phyloP scores from a whole-genome alignment of 345 rosid species.

The Punica granatum region DNA sequence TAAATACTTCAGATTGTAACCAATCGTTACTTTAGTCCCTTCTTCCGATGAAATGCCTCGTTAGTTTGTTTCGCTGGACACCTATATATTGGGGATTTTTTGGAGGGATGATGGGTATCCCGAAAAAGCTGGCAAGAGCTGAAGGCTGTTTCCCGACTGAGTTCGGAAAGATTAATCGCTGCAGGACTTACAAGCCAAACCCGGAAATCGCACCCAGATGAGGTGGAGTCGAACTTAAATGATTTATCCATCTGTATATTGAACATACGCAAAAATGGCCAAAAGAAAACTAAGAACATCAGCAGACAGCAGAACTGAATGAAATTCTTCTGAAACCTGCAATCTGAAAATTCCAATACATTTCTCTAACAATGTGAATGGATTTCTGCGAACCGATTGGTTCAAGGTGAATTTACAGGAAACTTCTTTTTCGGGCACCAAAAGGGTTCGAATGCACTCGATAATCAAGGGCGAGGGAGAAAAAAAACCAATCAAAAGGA shows the following conservation, averaged over 20 bases:
- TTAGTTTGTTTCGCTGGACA: not conserved
- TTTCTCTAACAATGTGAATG: not conserved
- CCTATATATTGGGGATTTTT: not conserved
- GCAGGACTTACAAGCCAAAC: not conserved
- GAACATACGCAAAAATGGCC: no score
- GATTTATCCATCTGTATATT: not conserved
- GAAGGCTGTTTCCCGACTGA: not conserved
- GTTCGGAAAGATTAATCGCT: not conserved
- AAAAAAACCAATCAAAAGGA: constrained; percentile 9
- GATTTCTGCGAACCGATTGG: not conserved
- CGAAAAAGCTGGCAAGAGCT: not conserved
- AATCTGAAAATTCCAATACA: not conserved
- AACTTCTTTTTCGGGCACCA: not conserved
- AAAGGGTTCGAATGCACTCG: not conserved
- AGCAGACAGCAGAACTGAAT: no score
- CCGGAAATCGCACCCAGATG: not conserved
- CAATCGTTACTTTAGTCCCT: not conserved
- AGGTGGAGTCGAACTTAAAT: not conserved
- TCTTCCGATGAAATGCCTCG: not conserved
- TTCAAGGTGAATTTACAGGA: not conserved
- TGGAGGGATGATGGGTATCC: not conserved
- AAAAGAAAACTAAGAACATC: no score
- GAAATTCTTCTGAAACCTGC: not conserved
- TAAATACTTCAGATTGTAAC: not conserved
- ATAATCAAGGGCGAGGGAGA: not conserved